A percentile compares a stretch with the other conserved stretches of the same genome.
Evolutionary conservation across 768 basidiomycete species (phyloP).

Genomic region (Melanogaster broomeanus): DNA sequence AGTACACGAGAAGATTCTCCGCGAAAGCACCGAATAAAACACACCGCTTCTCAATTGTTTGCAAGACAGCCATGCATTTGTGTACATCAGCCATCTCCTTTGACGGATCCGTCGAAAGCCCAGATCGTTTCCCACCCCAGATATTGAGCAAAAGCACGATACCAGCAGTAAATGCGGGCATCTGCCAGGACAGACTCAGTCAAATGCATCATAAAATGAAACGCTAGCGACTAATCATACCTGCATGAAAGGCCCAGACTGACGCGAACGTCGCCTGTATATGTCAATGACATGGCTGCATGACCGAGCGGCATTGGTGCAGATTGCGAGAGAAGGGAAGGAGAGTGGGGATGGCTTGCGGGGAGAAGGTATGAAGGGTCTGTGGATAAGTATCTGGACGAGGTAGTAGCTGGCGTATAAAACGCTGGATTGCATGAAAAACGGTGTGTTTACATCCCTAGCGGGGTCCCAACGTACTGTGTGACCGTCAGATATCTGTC

Average conservation of each 20-base stretch:
- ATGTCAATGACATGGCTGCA: conserved; percentile 71
- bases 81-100: conserved; percentile 54
- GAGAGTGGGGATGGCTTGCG: conserved; percentile 47
- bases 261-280: conserved; percentile 39
- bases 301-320: conserved; percentile 82
- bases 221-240: conserved; percentile 15
- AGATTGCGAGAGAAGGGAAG: conserved; percentile 75
- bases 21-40: conserved; percentile 5
- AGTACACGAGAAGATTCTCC: neutral
- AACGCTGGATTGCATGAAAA: conserved; percentile 51
- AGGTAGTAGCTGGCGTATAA: conserved; percentile 58
- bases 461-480: conserved; percentile 48
- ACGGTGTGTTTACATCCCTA: conserved; percentile 32
- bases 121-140: conserved; percentile 50
- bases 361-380: conserved; percentile 74
- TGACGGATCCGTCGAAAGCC: conserved; percentile 40
- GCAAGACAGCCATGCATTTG: conserved; percentile 47
- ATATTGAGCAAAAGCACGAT: conserved; percentile 58
- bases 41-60: conserved; percentile 36
- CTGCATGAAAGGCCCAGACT: conserved; percentile 27
- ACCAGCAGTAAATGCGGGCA: conserved; percentile 47
- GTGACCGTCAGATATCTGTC: conserved; percentile 6
- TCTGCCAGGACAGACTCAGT: conserved; percentile 19
- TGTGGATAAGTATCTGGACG: conserved; percentile 70
- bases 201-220: neutral